Base-by-base conservation (phyloP, 345 rosid genomes). In the Eucalyptus sideroxylon region DNA sequence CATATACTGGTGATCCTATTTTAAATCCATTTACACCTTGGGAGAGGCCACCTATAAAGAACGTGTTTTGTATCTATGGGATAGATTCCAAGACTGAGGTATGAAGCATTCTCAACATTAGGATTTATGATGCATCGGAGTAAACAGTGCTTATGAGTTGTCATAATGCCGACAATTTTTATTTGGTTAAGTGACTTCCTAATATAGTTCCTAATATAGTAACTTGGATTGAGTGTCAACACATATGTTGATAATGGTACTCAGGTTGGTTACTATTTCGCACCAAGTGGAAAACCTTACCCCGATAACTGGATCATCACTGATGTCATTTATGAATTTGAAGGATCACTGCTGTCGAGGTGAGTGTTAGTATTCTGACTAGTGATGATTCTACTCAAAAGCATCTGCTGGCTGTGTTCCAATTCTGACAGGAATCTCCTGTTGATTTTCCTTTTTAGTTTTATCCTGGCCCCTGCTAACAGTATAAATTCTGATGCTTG, bases 221-320 rank as follows among this genome's bases (percentile, higher is more conserved):
- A n/a, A 37, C 50, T 42, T 59, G 49, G 69, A 72, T 81, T 81
- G 55, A 27, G 19, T 87, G 47, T 37, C 40, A 31, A 49, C 37
- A 30, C 69, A 13, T 19, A 42, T 62, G 40, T 72, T 88, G 92
- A 87, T 62, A 91, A 89, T 89, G 89, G 86, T 50, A 87, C 69
- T 88, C 93, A 98, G 99, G 99, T 97, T 93, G 99, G 99, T 87
- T 96, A 96, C 91, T 98, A 95, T 93, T 94, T 96, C 93, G 99
- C 99, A 44, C 98, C 99, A 51, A 97, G 99, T 91, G 98, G 99
- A 90, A 98, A 98, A 93, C 98, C 99, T 91, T 98, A 98, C 91
- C 99, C 99, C 93, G 98, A 98, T 93, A 98, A 97, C 91, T 98
- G 99, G 99, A 98, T 97, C 90, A 93, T 96, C 89, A 97, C 99